Percentiles rank a stretch among this genome's conserved stretches.
phyloP scores from a whole-genome alignment of 768 basidiomycete species.

The Suillus weaverae region DNA sequence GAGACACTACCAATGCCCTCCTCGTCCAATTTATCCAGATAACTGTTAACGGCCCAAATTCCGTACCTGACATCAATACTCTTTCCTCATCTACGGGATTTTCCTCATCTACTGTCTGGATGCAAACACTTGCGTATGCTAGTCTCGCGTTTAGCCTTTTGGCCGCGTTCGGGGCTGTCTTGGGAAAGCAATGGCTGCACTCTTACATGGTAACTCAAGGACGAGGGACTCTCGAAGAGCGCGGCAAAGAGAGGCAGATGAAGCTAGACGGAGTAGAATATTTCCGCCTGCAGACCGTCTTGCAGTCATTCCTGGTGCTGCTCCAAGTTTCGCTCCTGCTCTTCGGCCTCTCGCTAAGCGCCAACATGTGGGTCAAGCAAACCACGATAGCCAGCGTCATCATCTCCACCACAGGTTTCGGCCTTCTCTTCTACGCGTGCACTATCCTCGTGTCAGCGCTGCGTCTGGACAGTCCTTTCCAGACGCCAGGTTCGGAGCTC shows the following conservation, averaged over 20 bases:
- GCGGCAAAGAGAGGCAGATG: not conserved
- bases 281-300: not conserved
- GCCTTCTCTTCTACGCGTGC: not conserved
- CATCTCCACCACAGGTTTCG: not conserved
- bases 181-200: slow-evolving; percentile 1
- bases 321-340: not conserved
- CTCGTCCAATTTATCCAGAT: not conserved
- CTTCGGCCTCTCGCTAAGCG: not conserved
- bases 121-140: not conserved
- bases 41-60: not conserved
- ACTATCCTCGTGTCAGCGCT: not conserved
- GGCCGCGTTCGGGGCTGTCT: not conserved
- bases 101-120: not conserved
- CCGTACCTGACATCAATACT: not conserved
- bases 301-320: not conserved
- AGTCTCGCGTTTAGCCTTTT: not conserved
- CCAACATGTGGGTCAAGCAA: not conserved
- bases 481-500: not conserved
- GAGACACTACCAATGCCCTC: not conserved
- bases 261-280: not conserved
- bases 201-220: not conserved
- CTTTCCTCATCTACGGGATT: not conserved
- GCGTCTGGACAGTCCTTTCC: not conserved
- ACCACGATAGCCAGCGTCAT: not conserved
- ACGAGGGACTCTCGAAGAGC: not conserved